Evolutionary conservation across 345 rosid species (phyloP), one percentile per base, ranked within the genome.

Genomic region (Xanthoceras sorbifolium): DNA sequence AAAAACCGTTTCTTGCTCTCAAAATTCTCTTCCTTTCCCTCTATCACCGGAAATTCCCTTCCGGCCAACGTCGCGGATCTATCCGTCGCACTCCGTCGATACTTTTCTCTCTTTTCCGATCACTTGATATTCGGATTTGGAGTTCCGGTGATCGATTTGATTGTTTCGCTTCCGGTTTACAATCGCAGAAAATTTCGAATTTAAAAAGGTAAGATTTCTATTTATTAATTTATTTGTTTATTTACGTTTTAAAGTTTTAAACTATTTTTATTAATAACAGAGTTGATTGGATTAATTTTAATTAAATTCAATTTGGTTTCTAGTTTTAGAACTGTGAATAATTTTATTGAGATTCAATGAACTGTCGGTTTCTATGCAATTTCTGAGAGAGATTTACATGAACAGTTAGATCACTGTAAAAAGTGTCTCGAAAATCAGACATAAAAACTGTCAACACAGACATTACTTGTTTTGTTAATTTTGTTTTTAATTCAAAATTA

Each of bases 381-480:
- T 38, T 46, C 48, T 63, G 9, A 22, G 70, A 64, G 68, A 77
- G 79, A 65, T 74, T 74, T 74, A 50, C 17, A 63, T 44, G 63
- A 22, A 29, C 67, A 38, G 66, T 57, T 46, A 44, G 6, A 74
- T 66, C 64, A 55, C 64, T 70, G 48, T 18, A 29, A 57, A 57
- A 22, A 18, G 10, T 72, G 88, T 87, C 83, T 50, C 62, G 48
- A 55, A 73, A 40, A 64, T 72, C 79, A 69, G 79, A 81, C 85
- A 84, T 81, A 82, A 46, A 79, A 77, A 79, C 90, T 84, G 85
- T 62, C 78, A 63, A 80, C 68, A 64, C 73, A 71, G 82, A 73
- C 81, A 72, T 32, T 63, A 25, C 61, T 31, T n/a, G 44, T 11
- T 22, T 28, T 62, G 50, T 65, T 64, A 34, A 5, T 75, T 78